Evolutionary conservation across 176 grass and related monocot genomes (phyloP).

Genomic region (Zizania latifolia): DNA sequence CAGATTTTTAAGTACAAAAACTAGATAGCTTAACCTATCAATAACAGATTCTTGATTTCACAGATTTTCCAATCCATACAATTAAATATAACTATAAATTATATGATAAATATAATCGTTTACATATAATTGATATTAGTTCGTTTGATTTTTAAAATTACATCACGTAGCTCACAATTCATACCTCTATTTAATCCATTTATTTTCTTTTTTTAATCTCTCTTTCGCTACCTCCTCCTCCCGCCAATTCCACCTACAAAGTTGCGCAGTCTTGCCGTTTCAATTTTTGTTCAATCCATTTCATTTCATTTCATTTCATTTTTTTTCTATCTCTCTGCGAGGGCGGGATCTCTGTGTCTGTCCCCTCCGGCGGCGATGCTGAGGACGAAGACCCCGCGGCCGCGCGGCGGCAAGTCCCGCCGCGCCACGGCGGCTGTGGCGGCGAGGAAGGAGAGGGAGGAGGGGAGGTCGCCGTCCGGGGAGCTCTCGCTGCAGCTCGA

Average conservation of each 20-base stretch:
- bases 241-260: conserved; percentile 24
- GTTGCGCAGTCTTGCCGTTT: conserved; percentile 7
- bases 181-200: too few relatives aligned
- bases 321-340: not conserved
- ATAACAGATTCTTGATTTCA: too few relatives aligned
- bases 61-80: too few relatives aligned
- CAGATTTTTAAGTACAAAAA: too few relatives aligned
- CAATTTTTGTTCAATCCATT: not conserved
- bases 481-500: conserved; percentile 68
- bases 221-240: conserved; percentile 1
- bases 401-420: conserved; percentile 22
- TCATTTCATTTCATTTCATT: not conserved
- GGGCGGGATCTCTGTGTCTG: not conserved
- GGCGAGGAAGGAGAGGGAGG: not conserved
- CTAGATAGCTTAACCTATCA: too few relatives aligned
- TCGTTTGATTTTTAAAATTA: too few relatives aligned
- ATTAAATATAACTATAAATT: too few relatives aligned
- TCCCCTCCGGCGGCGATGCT: conserved; percentile 22
- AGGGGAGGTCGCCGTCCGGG: conserved; percentile 35
- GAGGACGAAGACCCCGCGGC: conserved; percentile 41
- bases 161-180: too few relatives aligned
- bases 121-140: too few relatives aligned
- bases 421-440: not conserved
- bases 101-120: too few relatives aligned
- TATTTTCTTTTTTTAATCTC: too few relatives aligned